Percentiles rank a stretch among this genome's conserved stretches.
These are phyloP conservation scores for Citrus sp. DNA, from an alignment of 345 rosid genomes.

Conservation along the genomic window DNA sequence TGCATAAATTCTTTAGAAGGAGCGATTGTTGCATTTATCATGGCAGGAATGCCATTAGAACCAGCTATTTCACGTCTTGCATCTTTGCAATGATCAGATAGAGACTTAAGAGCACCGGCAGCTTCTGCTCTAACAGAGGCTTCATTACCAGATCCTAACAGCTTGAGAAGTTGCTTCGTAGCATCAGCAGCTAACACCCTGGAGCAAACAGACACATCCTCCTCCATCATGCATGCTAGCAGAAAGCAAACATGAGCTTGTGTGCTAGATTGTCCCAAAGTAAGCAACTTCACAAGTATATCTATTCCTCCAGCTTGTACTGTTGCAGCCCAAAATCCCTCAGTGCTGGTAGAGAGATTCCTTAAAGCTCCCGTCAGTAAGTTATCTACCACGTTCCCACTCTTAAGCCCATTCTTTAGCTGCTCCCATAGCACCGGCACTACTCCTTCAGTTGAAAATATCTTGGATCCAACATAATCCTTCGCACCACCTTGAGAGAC, in stretches of 20 bases:
- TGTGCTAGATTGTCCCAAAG: slow-evolving; percentile 72
- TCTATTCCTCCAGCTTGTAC: slow-evolving; percentile 96
- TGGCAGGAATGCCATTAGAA: slow-evolving; percentile 85
- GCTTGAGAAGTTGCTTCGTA: slow-evolving; percentile 81
- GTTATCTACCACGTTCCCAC: slow-evolving; percentile 78
- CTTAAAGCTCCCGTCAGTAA: slow-evolving; percentile 92
- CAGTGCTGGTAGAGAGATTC: slow-evolving; percentile 86
- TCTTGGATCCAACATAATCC: slow-evolving; percentile 98
- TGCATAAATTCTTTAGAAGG: slow-evolving; percentile 99
- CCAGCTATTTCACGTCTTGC: slow-evolving; percentile 89
- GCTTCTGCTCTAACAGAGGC: slow-evolving; percentile 98
- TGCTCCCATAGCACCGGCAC: slow-evolving; percentile 95
- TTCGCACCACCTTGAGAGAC: slow-evolving; percentile 96
- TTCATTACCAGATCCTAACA: slow-evolving; percentile 93
- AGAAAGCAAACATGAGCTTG: slow-evolving; percentile 95
- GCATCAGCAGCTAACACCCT: slow-evolving; percentile 88
- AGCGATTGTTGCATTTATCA: slow-evolving; percentile 97
- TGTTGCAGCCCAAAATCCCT: slow-evolving; percentile 94
- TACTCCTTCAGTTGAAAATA: slow-evolving; percentile 99
- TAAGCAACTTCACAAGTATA: slow-evolving; percentile 91
- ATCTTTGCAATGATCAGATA: slow-evolving; percentile 90
- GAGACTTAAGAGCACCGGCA: slow-evolving; percentile 95
- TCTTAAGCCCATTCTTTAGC: slow-evolving; percentile 67
- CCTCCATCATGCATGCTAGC: slow-evolving; percentile 96
- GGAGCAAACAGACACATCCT: slow-evolving; percentile 85